A percentile compares a stretch with the other conserved stretches of the same genome.
phyloP scores from a whole-genome alignment of 139 green algal genomes.

The Pedinophyceae sp. region DNA sequence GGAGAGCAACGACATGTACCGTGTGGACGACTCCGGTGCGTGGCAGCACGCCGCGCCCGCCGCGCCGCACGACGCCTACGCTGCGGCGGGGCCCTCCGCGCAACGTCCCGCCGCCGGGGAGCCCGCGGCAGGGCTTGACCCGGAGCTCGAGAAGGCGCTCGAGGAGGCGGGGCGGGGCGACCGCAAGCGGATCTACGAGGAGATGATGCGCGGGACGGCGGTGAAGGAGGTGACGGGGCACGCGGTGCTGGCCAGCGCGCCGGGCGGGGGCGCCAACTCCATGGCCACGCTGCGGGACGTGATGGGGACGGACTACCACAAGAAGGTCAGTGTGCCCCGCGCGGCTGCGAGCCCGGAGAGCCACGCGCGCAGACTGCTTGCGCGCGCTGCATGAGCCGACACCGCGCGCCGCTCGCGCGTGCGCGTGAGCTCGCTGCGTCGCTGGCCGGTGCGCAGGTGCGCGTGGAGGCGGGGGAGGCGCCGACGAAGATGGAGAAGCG shows the following conservation, averaged over 20 bases:
- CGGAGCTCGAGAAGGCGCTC: slow-evolving; percentile 1
- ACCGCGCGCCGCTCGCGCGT: neutral
- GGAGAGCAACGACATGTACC: slow-evolving; percentile 6
- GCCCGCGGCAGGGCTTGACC: neutral
- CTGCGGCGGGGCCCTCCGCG: neutral
- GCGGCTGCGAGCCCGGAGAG: neutral
- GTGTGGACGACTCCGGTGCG: neutral
- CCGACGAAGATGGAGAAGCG: slow-evolving; percentile 27
- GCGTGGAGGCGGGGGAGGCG: neutral
- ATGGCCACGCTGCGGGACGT: too few species aligned
- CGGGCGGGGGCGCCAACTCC: too few species aligned
- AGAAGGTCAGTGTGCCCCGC: neutral
- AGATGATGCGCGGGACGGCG: too few species aligned
- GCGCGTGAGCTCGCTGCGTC: neutral
- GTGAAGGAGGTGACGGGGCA: too few species aligned
- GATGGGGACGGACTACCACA: neutral
- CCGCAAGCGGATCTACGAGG: too few species aligned
- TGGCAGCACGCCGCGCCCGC: neutral
- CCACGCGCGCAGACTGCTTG: neutral
- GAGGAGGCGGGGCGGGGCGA: too few species aligned
- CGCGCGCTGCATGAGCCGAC: neutral
- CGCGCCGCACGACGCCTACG: neutral
- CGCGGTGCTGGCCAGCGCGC: too few species aligned
- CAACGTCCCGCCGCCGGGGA: neutral
- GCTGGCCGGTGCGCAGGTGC: neutral